Conservation (phyloP, 352 stramenopile genomes). For the Pythium rishiriense region DNA sequence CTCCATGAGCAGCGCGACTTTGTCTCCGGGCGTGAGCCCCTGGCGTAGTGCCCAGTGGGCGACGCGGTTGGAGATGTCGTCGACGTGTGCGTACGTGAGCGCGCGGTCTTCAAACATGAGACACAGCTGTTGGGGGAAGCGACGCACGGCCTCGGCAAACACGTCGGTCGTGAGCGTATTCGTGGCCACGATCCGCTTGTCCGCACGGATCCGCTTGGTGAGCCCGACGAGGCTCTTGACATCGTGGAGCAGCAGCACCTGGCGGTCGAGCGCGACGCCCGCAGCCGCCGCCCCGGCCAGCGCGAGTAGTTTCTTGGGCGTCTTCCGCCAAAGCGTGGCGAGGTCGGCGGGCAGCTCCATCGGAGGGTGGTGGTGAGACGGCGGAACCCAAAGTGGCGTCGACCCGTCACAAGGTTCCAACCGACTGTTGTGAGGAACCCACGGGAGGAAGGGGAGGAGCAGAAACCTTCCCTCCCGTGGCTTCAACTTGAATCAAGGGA, state of each 20-base stretch:
- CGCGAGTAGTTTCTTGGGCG: constrained; percentile 33
- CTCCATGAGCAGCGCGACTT: constrained; percentile 78
- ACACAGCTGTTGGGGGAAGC: constrained; percentile 58
- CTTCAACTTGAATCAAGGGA: too few species aligned
- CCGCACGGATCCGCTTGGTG: constrained; percentile 35
- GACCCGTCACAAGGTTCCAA: too few species aligned
- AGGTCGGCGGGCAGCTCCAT: constrained; percentile 14
- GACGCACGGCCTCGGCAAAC: constrained; percentile 54
- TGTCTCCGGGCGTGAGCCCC: constrained; percentile 54
- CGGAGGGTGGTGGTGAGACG: not conserved
- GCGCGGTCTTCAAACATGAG: constrained; percentile 51
- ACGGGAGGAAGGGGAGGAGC: too few species aligned
- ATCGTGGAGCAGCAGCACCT: constrained; percentile 54
- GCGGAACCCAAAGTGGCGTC: not conserved
- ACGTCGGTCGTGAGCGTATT: constrained; percentile 49
- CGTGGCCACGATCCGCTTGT: constrained; percentile 36
- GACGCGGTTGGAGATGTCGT: constrained; percentile 71
- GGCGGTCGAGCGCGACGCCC: constrained; percentile 40
- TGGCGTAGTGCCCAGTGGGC: constrained; percentile 64
- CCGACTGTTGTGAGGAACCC: too few species aligned
- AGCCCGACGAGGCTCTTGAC: constrained; percentile 38
- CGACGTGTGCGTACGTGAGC: constrained; percentile 59
- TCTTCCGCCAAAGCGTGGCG: constrained; percentile 10
- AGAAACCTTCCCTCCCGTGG: too few species aligned
- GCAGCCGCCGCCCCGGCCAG: constrained; percentile 43